Conservation (phyloP, 306 rosid genomes). For the Gastrolobium villosum region DNA sequence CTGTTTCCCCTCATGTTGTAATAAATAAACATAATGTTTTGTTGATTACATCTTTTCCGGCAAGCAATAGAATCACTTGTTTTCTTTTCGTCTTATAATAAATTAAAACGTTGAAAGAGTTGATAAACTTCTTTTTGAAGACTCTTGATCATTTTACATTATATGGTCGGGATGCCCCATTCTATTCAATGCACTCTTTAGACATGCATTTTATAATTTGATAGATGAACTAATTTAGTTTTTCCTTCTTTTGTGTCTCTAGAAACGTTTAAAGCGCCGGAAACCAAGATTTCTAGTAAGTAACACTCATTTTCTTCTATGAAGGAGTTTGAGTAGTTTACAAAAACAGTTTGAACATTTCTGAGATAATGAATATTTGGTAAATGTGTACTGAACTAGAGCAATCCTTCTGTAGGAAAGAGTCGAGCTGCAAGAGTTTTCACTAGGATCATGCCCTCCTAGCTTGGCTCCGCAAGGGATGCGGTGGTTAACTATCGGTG, state of each 20-base stretch:
- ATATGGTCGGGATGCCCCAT: constrained; percentile 14
- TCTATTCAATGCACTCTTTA: constrained; percentile 35
- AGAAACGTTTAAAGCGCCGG: constrained; percentile 86
- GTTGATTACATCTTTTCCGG: background rate
- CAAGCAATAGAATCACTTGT: background rate
- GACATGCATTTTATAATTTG: constrained; percentile 35
- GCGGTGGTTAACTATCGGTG: constrained; percentile 83
- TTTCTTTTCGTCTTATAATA: background rate
- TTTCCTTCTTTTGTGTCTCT: constrained; percentile 45
- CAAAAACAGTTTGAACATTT: constrained; percentile 28
- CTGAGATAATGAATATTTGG: constrained; percentile 41
- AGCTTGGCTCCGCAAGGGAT: constrained; percentile 86
- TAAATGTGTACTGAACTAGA: constrained; percentile 39
- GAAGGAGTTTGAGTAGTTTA: constrained; percentile 4
- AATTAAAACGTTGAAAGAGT: background rate
- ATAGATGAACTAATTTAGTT: constrained; percentile 33
- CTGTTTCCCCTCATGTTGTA: background rate
- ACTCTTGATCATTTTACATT: constrained; percentile 1
- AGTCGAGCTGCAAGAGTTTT: constrained; percentile 81
- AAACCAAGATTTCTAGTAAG: constrained; percentile 87
- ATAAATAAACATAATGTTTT: constrained; percentile 1
- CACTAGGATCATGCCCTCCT: constrained; percentile 92
- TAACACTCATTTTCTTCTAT: constrained; percentile 25
- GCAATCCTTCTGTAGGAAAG: constrained; percentile 70
- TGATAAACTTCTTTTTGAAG: background rate